These are phyloP conservation scores for Saturnispora diversa DNA, from an alignment of 805 yeast species.

Conservation along the genomic window DNA sequence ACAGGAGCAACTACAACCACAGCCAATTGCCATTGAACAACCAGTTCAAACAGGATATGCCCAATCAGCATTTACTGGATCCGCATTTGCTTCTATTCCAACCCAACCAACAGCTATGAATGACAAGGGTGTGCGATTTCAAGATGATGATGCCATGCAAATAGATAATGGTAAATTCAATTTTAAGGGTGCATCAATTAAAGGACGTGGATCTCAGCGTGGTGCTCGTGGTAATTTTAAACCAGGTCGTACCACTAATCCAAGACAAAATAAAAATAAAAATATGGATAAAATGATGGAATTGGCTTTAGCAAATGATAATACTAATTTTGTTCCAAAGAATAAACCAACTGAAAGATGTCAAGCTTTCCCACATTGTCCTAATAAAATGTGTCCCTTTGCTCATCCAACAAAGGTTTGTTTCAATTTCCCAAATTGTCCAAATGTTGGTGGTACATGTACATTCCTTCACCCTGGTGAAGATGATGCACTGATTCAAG, in stretches of 20 bases:
- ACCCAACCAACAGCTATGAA: conserved; percentile 8
- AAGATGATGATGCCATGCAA: conserved; percentile 22
- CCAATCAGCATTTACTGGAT: conserved; percentile 7
- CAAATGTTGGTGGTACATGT: conserved; percentile 76
- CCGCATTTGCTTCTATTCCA: conserved; percentile 10
- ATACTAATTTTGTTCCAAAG: conserved; percentile 35
- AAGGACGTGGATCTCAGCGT: conserved; percentile 2
- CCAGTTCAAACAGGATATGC: conserved; percentile 3
- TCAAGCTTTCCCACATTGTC: conserved; percentile 63
- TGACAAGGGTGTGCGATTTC: conserved; percentile 26
- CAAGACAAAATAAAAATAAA: conserved; percentile 8
- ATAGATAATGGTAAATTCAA: conserved; percentile 6
- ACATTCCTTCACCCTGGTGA: conserved; percentile 77
- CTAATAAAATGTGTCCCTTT: conserved; percentile 54
- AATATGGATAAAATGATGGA: conserved; percentile 23
- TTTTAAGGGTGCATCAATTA: conserved; percentile 5
- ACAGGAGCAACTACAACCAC: conserved; percentile 13
- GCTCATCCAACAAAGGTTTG: conserved; percentile 79
- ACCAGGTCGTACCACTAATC: conserved; percentile 5
- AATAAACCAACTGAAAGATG: conserved; percentile 54
- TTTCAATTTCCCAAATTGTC: conserved; percentile 67
- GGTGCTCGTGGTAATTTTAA: conserved; percentile 10
- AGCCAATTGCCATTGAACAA: conserved; percentile 1
- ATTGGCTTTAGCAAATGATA: conserved; percentile 25
- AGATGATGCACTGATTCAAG: conserved; percentile 65